phyloP scores from a whole-genome alignment of 257 asterid genomes.

The Rauvolfia tetraphylla region DNA sequence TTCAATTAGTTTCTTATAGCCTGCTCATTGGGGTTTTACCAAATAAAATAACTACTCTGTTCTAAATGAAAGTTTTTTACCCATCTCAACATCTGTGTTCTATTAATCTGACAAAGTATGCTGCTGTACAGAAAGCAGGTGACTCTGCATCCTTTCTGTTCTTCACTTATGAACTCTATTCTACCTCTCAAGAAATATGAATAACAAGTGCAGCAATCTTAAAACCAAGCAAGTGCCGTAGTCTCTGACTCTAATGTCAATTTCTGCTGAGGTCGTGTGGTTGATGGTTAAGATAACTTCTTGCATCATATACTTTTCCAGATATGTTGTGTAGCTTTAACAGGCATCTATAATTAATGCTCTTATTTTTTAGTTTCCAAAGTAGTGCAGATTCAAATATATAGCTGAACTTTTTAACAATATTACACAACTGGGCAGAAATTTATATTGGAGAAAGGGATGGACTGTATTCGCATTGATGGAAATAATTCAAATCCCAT shows the following conservation, averaged over 20 bases:
- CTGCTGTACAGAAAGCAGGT: background rate
- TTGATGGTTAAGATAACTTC: background rate
- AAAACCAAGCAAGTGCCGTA: background rate
- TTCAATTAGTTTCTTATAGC: background rate
- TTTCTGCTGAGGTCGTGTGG: background rate
- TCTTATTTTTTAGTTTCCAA: background rate
- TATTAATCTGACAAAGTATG: background rate
- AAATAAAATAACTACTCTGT: too few relatives aligned
- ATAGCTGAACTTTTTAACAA: background rate
- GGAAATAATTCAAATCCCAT: conserved; percentile 43
- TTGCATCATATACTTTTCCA: background rate
- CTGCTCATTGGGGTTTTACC: background rate
- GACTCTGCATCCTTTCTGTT: background rate
- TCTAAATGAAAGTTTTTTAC: too few relatives aligned
- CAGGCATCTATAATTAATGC: background rate
- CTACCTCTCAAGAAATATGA: background rate
- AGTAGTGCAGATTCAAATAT: background rate
- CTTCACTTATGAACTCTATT: background rate
- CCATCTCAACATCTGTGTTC: background rate
- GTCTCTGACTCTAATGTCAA: background rate
- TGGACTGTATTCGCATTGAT: conserved; percentile 77
- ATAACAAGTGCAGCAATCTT: background rate
- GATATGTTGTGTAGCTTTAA: background rate
- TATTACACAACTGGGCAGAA: conserved; percentile 43
- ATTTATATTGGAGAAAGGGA: conserved; percentile 67